phyloP scores from a whole-genome alignment of 2,329 filamentous ascomycete species.

The Apiospora kogelbergensis region DNA sequence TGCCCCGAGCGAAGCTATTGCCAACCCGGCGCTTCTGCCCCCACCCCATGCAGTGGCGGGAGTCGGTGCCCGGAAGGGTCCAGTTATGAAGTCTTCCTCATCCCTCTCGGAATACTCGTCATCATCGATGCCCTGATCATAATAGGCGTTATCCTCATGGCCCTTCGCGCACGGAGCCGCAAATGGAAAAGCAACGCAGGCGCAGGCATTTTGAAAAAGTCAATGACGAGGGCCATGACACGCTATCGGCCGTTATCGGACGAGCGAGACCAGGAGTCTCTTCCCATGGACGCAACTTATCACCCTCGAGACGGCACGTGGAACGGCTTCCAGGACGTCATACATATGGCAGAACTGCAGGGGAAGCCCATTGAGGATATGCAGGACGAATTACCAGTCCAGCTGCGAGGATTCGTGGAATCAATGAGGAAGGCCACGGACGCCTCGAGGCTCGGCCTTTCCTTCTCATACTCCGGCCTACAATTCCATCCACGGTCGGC shows the following conservation, averaged over 20 bases:
- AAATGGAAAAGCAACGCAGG: constrained; percentile 28
- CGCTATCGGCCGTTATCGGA: constrained; percentile 35
- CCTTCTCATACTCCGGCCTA: constrained; percentile 52
- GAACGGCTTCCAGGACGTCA: constrained; percentile 37
- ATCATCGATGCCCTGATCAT: constrained; percentile 43
- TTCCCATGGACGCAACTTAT: constrained; percentile 33
- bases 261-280: constrained; percentile 36
- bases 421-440: constrained; percentile 53
- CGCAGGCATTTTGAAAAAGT: constrained; percentile 14
- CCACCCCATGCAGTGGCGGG: constrained; percentile 46
- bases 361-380: constrained; percentile 26
- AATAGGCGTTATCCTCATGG: constrained; percentile 34
- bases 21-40: constrained; percentile 46
- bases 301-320: constrained; percentile 27
- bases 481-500: constrained; percentile 47
- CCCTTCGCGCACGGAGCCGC: constrained; percentile 35
- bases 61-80: constrained; percentile 47
- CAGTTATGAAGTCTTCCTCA: constrained; percentile 38
- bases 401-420: constrained; percentile 50
- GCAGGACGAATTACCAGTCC: constrained; percentile 33
- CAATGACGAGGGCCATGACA: constrained; percentile 25
- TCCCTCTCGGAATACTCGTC: constrained; percentile 44
- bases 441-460: constrained; percentile 50
- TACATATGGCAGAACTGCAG: constrained; percentile 31
- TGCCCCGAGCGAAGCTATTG: constrained; percentile 53